These are phyloP conservation scores for Phytophthora sp. DNA, from an alignment of 352 stramenopile species.

Conservation along the genomic window DNA sequence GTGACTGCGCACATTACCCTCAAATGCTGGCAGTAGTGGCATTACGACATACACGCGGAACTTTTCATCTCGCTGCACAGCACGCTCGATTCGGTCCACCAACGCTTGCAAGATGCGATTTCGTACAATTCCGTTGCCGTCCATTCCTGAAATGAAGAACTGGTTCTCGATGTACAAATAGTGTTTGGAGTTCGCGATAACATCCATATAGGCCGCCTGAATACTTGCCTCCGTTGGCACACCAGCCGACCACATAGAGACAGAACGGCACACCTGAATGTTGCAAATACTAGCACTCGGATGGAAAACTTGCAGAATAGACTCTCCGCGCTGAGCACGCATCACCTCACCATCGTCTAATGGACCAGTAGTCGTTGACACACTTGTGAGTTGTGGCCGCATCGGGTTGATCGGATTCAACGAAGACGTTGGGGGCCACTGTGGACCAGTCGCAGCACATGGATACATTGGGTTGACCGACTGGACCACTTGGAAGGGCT, in stretches of 20 bases:
- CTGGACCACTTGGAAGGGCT: constrained; percentile 61
- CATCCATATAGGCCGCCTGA: constrained; percentile 83
- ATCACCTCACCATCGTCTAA: constrained; percentile 60
- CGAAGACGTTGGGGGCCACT: constrained; percentile 31
- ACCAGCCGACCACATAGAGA: constrained; percentile 89
- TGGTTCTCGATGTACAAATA: constrained; percentile 95
- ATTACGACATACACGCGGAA: constrained; percentile 90
- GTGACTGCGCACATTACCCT: constrained; percentile 84
- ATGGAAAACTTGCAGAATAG: constrained; percentile 71
- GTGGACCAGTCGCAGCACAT: constrained; percentile 32
- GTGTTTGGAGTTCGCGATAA: constrained; percentile 81
- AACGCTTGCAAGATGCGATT: constrained; percentile 87
- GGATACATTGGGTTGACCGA: constrained; percentile 43
- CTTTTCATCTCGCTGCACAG: constrained; percentile 69
- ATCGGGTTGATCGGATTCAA: constrained; percentile 42
- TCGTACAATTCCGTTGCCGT: constrained; percentile 76
- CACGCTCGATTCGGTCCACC: constrained; percentile 81
- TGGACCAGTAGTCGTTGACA: constrained; percentile 10
- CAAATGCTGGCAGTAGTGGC: constrained; percentile 82
- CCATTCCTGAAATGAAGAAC: constrained; percentile 91
- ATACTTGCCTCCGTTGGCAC: constrained; percentile 85
- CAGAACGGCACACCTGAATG: constrained; percentile 83
- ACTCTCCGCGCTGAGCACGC: constrained; percentile 65
- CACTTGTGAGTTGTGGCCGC: constrained; percentile 25
- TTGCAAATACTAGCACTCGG: constrained; percentile 79